These are phyloP conservation scores for Venustampulla echinocandica DNA, from an alignment of 495 filamentous ascomycete genomes.

Conservation along the genomic window DNA sequence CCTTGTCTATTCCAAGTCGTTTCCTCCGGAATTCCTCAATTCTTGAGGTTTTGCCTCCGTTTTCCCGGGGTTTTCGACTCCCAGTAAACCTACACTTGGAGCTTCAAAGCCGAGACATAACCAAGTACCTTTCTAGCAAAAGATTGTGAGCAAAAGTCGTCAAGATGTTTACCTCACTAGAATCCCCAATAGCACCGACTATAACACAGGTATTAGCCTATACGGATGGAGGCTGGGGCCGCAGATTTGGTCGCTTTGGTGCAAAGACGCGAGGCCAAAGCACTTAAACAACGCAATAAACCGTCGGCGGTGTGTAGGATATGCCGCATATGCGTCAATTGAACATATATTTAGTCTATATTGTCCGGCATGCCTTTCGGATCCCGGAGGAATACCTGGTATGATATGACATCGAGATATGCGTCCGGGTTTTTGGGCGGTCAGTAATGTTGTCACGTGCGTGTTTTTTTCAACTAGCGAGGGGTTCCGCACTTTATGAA, in stretches of 20 bases:
- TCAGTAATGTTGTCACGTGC: too few relatives aligned
- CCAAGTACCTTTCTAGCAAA: not conserved
- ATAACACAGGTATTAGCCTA: conserved; percentile 6
- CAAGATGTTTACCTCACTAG: not conserved
- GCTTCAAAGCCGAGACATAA: not conserved
- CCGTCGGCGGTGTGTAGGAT: not conserved
- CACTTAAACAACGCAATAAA: conserved; percentile 9
- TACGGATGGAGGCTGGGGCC: not conserved
- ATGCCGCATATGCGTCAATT: conserved; percentile 2
- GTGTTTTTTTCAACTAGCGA: too few relatives aligned
- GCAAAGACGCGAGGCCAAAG: conserved; percentile 7
- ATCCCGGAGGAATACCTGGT: too few relatives aligned
- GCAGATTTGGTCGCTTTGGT: conserved; percentile 4
- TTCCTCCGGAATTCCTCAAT: conserved; percentile 2
- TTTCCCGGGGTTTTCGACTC: not conserved
- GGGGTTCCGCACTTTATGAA: not conserved
- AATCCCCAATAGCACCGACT: conserved; percentile 1
- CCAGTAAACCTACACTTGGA: not conserved
- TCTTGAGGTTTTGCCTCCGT: not conserved
- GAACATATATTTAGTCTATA: not conserved
- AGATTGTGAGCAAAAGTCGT: not conserved
- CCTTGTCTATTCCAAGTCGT: not conserved
- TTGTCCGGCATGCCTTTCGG: not conserved
- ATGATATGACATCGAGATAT: too few relatives aligned
- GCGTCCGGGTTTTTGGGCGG: too few relatives aligned